Base-by-base conservation (phyloP, 228 moss, liverwort and hornwort species). In the Sphagnum magellanicum region DNA sequence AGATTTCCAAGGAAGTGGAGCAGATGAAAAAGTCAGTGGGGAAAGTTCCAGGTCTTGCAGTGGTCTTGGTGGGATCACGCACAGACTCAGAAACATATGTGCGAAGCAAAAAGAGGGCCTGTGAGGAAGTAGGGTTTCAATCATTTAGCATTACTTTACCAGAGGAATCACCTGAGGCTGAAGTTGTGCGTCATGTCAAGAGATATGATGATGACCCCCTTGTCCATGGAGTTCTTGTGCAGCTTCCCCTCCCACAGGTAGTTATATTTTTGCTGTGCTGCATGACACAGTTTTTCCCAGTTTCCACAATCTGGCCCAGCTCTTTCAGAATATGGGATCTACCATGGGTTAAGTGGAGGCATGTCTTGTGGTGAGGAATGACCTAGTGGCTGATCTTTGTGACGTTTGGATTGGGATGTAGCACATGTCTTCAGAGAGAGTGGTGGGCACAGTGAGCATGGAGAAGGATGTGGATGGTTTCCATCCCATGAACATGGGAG, bases 191-290 rank as follows among this genome's bases (percentile, higher is more conserved):
- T 61, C 71, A 79, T 50, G 81, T 97, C 52, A 81, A 76, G 67
- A 72, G 85, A 66, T 93, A 77, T 66, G 93, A 93, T 63, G 86
- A 88, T n/a, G 84, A 97, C 63, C 91, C 90, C 53, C 77, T 65
- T 10, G 85, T 97, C 53, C 97, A 97, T 71, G 91, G 91, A 60
- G 92, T 97, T n/a, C 81, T 97, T 59, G 90, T 97, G 60, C 93
- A 97, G 73, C 97, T 97, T 14, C 97, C 97, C 47, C 86, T 97
- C 51, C 97, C 93, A 50, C 86, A 85, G 91, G 92, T 95, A 32
- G 32, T 32, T 32, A 32, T 32, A 32, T 32, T 32, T 32, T 32
- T 32, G 32, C 32, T 32, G 3, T 32, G 32, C 32, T 32, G 32
- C 32, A 32, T 32, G 32, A 32, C 32, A 32, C 32, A 32, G 3